These are phyloP conservation scores for Thelephora terrestris DNA, from an alignment of 1,284 basidiomycete genomes.

Conservation along the genomic window DNA sequence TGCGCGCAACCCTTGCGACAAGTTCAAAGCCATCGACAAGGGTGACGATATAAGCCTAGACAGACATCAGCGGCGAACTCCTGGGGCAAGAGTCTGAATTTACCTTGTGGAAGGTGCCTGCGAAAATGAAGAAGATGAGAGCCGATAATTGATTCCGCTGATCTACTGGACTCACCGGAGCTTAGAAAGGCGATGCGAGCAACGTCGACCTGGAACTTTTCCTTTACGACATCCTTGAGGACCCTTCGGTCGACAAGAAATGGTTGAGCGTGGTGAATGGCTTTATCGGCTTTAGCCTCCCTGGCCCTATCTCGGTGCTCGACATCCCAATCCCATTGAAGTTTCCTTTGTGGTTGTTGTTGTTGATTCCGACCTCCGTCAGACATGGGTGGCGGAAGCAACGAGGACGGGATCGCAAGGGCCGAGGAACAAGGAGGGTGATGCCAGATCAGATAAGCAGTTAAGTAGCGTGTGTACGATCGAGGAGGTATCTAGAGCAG, in stretches of 20 bases:
- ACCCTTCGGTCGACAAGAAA: constrained; percentile 65
- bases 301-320: constrained; percentile 55
- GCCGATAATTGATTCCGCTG: neutral
- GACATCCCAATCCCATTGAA: constrained; percentile 58
- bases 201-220: constrained; percentile 55
- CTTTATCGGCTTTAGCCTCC: constrained; percentile 50
- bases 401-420: no score
- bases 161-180: constrained; percentile 42
- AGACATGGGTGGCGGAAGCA: no score
- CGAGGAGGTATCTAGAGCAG: no score
- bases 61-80: neutral
- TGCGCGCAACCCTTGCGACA: constrained; percentile 67
- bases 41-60: constrained; percentile 66
- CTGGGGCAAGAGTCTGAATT: constrained; percentile 10
- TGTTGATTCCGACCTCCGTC: no score
- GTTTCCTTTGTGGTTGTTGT: neutral
- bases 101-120: constrained; percentile 72
- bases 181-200: constrained; percentile 63
- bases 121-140: constrained; percentile 2
- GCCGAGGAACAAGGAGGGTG: no score
- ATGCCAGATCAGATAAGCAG: no score
- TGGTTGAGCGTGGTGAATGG: constrained; percentile 45
- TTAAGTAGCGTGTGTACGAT: no score
- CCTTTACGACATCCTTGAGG: constrained; percentile 63
- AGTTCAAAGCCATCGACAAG: constrained; percentile 50